These are phyloP conservation scores for Aspergillus baeticus DNA, from an alignment of 495 filamentous ascomycete genomes.

Conservation along the genomic window DNA sequence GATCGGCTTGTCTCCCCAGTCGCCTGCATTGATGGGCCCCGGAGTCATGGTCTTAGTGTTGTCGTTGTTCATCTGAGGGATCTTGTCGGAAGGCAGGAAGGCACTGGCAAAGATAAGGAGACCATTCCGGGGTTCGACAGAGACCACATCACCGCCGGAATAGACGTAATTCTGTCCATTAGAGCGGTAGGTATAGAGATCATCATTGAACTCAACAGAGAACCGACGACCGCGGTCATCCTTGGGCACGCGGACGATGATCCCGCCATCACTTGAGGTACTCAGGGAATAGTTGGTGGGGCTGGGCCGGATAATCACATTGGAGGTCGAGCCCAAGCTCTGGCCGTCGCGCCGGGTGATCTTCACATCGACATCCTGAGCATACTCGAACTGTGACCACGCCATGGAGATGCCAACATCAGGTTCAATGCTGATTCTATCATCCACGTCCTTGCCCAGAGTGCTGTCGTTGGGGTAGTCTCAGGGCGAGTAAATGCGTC, in stretches of 20 bases:
- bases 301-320: not conserved
- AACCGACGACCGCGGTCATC: not conserved
- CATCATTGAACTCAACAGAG: slow-evolving; percentile 7
- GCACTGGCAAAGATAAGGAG: slow-evolving; percentile 30
- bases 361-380: not conserved
- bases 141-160: slow-evolving; percentile 11
- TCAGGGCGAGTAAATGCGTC: not conserved
- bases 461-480: not conserved
- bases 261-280: slow-evolving; percentile 2
- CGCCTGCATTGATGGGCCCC: slow-evolving; percentile 18
- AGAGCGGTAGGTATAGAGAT: slow-evolving; percentile 8
- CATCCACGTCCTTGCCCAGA: not conserved
- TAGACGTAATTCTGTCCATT: slow-evolving; percentile 4
- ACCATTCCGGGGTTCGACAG: slow-evolving; percentile 20
- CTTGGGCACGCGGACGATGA: slow-evolving; percentile 2
- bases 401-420: not conserved
- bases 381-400: not conserved
- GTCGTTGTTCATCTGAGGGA: slow-evolving; percentile 3
- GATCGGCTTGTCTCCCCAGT: slow-evolving; percentile 13
- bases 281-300: not conserved
- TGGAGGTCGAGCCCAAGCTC: not conserved
- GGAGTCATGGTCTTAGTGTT: slow-evolving; percentile 8
- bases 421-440: not conserved
- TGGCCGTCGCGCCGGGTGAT: not conserved
- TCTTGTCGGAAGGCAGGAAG: slow-evolving; percentile 15